These are phyloP conservation scores for Boletus vermiculosoides DNA, from an alignment of 768 basidiomycete species.

Conservation along the genomic window DNA sequence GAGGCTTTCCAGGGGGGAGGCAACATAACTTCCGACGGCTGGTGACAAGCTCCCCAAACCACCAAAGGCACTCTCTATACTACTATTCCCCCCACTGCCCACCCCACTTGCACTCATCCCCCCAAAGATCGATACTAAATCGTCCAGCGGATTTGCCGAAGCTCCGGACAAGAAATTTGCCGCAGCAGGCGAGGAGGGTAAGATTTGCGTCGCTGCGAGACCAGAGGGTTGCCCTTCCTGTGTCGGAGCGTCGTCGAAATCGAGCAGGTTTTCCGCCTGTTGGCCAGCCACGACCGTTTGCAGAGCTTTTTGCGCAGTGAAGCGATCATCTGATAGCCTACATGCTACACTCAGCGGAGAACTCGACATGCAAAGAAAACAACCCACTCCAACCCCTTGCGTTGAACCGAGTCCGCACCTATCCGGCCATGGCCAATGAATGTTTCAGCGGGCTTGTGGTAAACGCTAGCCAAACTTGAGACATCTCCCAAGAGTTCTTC, in stretches of 20 bases:
- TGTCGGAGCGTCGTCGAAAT: conserved; percentile 78
- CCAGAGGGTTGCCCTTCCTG: conserved; percentile 63
- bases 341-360: neutral
- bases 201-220: conserved; percentile 72
- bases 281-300: conserved; percentile 90
- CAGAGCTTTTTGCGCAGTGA: conserved; percentile 78
- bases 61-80: conserved; percentile 14
- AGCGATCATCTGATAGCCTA: conserved; percentile 66
- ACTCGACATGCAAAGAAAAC: conserved; percentile 1
- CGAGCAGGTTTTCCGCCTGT: conserved; percentile 91
- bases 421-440: conserved; percentile 92
- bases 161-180: conserved; percentile 74
- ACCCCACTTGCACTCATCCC: conserved; percentile 36
- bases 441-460: conserved; percentile 95
- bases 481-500: conserved; percentile 93
- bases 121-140: conserved; percentile 91
- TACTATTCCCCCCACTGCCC: conserved; percentile 10
- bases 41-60: conserved; percentile 20
- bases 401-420: conserved; percentile 74
- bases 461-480: conserved; percentile 87
- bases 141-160: conserved; percentile 87
- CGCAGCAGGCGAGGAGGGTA: conserved; percentile 69
- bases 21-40: neutral
- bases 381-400: conserved; percentile 59
- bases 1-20: conserved; percentile 25